Evolutionary conservation across 305 asterid genomes (phyloP).

Genomic region (Fraxinus floribunda): DNA sequence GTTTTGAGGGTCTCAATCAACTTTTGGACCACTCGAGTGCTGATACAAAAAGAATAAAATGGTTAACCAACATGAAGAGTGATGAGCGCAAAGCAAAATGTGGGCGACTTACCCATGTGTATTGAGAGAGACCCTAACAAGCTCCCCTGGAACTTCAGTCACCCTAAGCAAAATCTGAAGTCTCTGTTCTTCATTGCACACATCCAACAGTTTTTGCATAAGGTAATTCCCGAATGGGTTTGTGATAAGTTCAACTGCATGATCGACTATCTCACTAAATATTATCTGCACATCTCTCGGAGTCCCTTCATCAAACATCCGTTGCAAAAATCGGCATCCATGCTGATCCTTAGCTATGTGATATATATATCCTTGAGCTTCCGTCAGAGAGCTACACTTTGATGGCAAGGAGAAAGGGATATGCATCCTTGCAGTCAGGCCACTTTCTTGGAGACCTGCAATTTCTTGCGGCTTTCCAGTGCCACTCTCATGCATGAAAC

Average conservation of each 20-base stretch:
- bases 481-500: constrained; percentile 30
- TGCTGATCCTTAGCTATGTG: constrained; percentile 80
- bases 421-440: constrained; percentile 26
- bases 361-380: constrained; percentile 52
- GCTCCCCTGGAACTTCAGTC: constrained; percentile 63
- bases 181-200: constrained; percentile 74
- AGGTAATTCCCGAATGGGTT: constrained; percentile 90
- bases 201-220: constrained; percentile 76
- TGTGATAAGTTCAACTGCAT: constrained; percentile 80
- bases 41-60: constrained; percentile 34
- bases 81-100: constrained; percentile 17
- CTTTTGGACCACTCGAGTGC: constrained; percentile 93
- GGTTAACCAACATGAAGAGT: neutral
- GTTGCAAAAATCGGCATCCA: constrained; percentile 86
- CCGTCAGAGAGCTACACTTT: constrained; percentile 51
- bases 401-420: constrained; percentile 37
- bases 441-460: constrained; percentile 34
- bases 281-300: constrained; percentile 57
- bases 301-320: constrained; percentile 77
- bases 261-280: constrained; percentile 63
- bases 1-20: constrained; percentile 73
- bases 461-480: constrained; percentile 34
- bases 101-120: constrained; percentile 68
- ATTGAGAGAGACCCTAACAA: constrained; percentile 67
- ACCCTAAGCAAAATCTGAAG: constrained; percentile 60